These are phyloP conservation scores for Arxiozyma bovina DNA, from an alignment of 1,139 yeast species.

Conservation along the genomic window DNA sequence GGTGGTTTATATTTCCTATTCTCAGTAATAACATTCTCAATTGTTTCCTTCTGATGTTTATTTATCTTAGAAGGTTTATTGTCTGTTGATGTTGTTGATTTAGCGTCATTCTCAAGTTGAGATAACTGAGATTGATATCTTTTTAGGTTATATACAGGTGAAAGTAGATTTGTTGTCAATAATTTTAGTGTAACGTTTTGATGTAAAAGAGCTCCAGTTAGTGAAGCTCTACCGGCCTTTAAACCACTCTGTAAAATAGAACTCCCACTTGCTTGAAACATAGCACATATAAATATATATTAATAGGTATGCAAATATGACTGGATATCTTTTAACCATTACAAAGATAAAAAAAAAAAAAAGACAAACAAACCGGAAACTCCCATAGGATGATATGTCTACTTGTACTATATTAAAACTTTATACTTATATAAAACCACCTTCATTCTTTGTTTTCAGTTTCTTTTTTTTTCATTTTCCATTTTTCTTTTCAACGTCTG, in stretches of 20 bases:
- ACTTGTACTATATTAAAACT: no score
- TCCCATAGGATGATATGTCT: no score
- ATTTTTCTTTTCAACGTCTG: no score
- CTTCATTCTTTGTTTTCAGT: no score
- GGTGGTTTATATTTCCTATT: conserved; percentile 44
- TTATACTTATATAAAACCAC: no score
- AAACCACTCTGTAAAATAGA: background rate
- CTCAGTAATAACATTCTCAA: background rate
- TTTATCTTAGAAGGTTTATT: background rate
- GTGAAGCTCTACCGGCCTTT: background rate
- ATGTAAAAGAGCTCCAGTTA: background rate
- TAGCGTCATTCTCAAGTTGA: background rate
- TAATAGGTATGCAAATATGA: background rate
- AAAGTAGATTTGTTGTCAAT: background rate
- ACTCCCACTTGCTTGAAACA: background rate
- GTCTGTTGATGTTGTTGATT: background rate
- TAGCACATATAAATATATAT: no score
- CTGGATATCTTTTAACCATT: background rate
- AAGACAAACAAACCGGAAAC: no score
- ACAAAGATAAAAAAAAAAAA: no score
- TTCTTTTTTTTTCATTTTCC: no score
- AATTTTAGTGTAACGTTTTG: background rate
- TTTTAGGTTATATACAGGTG: background rate
- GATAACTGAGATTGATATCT: background rate
- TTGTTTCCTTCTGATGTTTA: background rate